Conservation (phyloP, 345 rosid genomes). For the Clausena lansium region DNA sequence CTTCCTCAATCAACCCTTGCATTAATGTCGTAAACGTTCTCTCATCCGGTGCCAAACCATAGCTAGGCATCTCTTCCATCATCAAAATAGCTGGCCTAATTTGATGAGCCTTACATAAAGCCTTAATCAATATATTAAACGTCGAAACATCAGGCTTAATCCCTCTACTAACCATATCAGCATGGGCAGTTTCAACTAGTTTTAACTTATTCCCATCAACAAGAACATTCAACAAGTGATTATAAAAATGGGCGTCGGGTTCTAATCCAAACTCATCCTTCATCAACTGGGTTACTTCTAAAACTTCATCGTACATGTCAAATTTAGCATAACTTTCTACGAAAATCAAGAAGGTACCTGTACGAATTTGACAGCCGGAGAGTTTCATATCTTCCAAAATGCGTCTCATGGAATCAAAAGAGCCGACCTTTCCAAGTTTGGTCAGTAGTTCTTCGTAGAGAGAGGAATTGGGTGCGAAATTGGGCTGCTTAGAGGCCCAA, state of each 20-base stretch:
- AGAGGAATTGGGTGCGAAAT: constrained; percentile 49
- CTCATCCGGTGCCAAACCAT: constrained; percentile 75
- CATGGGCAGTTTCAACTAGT: constrained; percentile 66
- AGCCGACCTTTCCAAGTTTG: constrained; percentile 65
- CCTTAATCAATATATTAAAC: constrained; percentile 77
- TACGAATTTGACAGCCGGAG: constrained; percentile 42
- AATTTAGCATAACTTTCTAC: constrained; percentile 58
- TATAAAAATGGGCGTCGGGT: constrained; percentile 63
- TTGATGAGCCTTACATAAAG: constrained; percentile 84
- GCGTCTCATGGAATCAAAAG: constrained; percentile 60
- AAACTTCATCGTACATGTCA: constrained; percentile 57
- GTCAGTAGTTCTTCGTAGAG: constrained; percentile 66
- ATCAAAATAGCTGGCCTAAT: constrained; percentile 76
- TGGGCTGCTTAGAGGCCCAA: constrained; percentile 77
- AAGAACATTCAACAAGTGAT: constrained; percentile 71
- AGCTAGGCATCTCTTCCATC: constrained; percentile 84
- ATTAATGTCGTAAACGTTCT: constrained; percentile 80
- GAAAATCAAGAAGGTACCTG: constrained; percentile 51
- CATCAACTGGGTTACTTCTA: constrained; percentile 51
- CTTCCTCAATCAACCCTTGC: constrained; percentile 86
- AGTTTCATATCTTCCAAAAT: constrained; percentile 52
- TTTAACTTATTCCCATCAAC: constrained; percentile 76
- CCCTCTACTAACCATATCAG: constrained; percentile 53
- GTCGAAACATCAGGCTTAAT: constrained; percentile 79
- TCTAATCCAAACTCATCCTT: constrained; percentile 50